Conservation (phyloP, 345 rosid genomes). For the Physaria fendleri region DNA sequence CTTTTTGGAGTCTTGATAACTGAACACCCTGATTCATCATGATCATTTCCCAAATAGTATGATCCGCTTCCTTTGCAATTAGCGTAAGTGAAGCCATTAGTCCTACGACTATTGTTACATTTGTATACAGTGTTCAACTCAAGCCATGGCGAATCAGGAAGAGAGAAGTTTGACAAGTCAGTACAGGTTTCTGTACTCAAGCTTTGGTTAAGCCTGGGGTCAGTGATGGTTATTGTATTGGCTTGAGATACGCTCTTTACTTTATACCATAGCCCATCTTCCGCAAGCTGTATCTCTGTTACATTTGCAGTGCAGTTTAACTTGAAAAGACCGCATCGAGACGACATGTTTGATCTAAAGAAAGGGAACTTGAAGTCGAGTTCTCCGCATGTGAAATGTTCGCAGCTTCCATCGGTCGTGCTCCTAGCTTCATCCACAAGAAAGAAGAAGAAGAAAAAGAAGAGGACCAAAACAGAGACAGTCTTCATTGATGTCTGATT, state of each 20-base stretch:
- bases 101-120: conserved; percentile 11
- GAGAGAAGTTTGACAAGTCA: conserved; percentile 25
- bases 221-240: conserved; percentile 16
- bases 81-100: background rate
- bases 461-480: conserved; percentile 14
- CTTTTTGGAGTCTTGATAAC: conserved; percentile 13
- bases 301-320: conserved; percentile 18
- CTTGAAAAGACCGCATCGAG: conserved; percentile 28
- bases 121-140: conserved; percentile 10
- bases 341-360: background rate
- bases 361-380: conserved; percentile 22
- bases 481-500: conserved; percentile 13
- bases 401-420: background rate
- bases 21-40: conserved; percentile 18
- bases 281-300: conserved; percentile 30
- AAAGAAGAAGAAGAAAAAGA: background rate
- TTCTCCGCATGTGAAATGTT: conserved; percentile 20
- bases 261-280: conserved; percentile 15
- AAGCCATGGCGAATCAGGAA: conserved; percentile 29
- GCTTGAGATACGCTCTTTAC: conserved; percentile 30
- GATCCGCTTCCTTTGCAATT: conserved; percentile 14
- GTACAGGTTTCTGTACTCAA: conserved; percentile 9
- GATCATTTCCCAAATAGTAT: background rate
- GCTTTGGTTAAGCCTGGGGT: background rate
- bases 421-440: conserved; percentile 2